Evolutionary conservation across 495 filamentous ascomycete genomes (phyloP).

Genomic region (Neurospora sp.): DNA sequence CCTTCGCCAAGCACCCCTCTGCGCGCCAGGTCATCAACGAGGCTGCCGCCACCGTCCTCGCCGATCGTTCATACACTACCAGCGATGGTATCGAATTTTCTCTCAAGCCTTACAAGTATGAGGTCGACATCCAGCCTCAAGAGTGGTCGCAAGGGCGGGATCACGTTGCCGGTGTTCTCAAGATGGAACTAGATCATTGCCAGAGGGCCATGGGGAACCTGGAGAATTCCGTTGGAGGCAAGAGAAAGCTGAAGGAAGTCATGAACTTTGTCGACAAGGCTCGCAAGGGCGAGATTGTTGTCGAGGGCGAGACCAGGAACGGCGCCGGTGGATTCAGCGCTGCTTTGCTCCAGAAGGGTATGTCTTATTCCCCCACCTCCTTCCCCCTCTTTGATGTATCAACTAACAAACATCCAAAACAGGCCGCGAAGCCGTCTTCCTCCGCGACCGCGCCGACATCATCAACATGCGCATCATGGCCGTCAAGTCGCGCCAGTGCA

Average conservation of each 20-base stretch:
- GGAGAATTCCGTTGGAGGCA: constrained; percentile 65
- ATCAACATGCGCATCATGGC: constrained; percentile 83
- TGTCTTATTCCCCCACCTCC: constrained; percentile 5
- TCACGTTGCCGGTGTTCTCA: constrained; percentile 64
- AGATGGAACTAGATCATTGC: constrained; percentile 73
- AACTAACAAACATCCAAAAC: constrained; percentile 8
- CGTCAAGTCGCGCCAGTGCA: constrained; percentile 78
- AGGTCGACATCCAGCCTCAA: constrained; percentile 82
- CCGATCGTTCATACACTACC: constrained; percentile 91
- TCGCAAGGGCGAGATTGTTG: constrained; percentile 67
- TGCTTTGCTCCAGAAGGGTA: constrained; percentile 70
- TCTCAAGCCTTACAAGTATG: constrained; percentile 97
- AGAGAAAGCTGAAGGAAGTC: constrained; percentile 78
- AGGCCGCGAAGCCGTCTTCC: constrained; percentile 89
- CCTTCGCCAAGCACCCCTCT: constrained; percentile 83
- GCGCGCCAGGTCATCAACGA: constrained; percentile 85
- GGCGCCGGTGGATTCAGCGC: constrained; percentile 90
- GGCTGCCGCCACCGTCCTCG: constrained; percentile 76
- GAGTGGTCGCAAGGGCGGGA: constrained; percentile 83
- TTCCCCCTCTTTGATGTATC: neutral
- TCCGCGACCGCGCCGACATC: constrained; percentile 78
- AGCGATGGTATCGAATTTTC: constrained; percentile 99
- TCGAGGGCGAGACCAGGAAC: constrained; percentile 70
- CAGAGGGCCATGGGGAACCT: constrained; percentile 66
- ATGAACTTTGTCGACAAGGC: constrained; percentile 84